These are phyloP conservation scores for Ophiostoma himal-ulmi DNA, from an alignment of 2,329 filamentous ascomycete species.

Conservation along the genomic window DNA sequence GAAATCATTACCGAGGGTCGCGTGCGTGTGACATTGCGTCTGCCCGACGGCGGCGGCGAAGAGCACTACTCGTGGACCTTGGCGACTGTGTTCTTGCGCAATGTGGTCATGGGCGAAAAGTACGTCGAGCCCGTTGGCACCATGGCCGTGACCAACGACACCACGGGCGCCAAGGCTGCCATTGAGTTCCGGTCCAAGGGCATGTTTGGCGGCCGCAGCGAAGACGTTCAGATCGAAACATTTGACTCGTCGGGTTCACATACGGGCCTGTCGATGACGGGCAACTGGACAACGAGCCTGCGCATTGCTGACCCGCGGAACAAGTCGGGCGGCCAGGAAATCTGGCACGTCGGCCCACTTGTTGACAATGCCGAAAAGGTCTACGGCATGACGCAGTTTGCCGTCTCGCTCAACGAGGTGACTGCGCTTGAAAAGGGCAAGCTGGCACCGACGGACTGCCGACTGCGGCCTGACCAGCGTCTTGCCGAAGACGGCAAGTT, in stretches of 20 bases:
- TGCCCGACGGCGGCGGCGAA: conserved; percentile 56
- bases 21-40: conserved; percentile 65
- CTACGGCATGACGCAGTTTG: conserved; percentile 85
- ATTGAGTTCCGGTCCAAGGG: conserved; percentile 90
- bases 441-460: conserved; percentile 73
- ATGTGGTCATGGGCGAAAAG: conserved; percentile 96
- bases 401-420: conserved; percentile 79
- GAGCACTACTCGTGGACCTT: conserved; percentile 86
- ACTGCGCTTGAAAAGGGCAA: conserved; percentile 70
- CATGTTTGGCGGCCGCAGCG: conserved; percentile 92
- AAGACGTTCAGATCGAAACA: conserved; percentile 76
- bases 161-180: conserved; percentile 73
- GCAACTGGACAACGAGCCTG: conserved; percentile 79
- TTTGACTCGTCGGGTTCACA: conserved; percentile 61
- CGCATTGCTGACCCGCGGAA: conserved; percentile 44
- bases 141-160: conserved; percentile 81
- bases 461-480: conserved; percentile 81
- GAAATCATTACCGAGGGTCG: conserved; percentile 92
- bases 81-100: conserved; percentile 85
- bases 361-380: conserved; percentile 73
- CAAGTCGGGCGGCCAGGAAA: conserved; percentile 55
- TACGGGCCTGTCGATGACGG: conserved; percentile 62
- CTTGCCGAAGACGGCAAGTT: conserved; percentile 75
- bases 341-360: conserved; percentile 74
- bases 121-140: conserved; percentile 92